Percentiles rank a stretch among this genome's conserved stretches.
Evolutionary conservation across 2,329 filamentous ascomycete genomes (phyloP).

Genomic region (Coniella lustricola): DNA sequence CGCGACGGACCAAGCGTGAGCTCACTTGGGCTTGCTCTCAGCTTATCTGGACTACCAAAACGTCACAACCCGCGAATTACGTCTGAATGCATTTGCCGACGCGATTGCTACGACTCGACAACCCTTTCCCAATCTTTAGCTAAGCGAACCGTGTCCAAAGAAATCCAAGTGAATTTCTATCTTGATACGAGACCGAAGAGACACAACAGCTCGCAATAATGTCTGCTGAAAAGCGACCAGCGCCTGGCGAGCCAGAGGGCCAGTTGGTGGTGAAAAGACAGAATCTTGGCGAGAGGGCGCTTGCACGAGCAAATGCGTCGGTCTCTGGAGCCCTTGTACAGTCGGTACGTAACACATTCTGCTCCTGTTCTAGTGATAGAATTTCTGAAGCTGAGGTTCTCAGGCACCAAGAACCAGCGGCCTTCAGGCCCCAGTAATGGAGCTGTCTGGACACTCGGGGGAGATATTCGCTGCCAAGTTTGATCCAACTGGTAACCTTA

Average conservation of each 20-base stretch:
- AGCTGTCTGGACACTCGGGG: slow-evolving; percentile 72
- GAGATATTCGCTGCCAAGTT: slow-evolving; percentile 91
- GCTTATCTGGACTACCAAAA: slow-evolving; percentile 10
- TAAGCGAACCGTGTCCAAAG: neutral
- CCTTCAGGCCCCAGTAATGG: slow-evolving; percentile 88
- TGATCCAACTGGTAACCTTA: slow-evolving; percentile 77
- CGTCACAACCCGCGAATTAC: slow-evolving; percentile 2
- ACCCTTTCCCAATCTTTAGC: too few species aligned
- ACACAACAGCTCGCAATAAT: slow-evolving; percentile 38
- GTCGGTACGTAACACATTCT: slow-evolving; percentile 34
- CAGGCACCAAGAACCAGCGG: slow-evolving; percentile 74
- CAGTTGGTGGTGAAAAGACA: slow-evolving; percentile 87
- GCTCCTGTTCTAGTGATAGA: neutral
- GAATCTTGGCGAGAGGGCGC: slow-evolving; percentile 52
- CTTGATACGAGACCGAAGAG: neutral
- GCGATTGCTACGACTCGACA: too few species aligned
- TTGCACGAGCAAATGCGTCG: slow-evolving; percentile 45
- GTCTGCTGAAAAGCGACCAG: slow-evolving; percentile 87
- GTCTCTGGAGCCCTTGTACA: slow-evolving; percentile 42
- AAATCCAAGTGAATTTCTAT: neutral
- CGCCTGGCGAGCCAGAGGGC: slow-evolving; percentile 72
- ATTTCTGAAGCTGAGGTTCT: slow-evolving; percentile 19
- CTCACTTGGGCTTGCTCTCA: too few species aligned
- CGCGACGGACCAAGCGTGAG: too few species aligned
- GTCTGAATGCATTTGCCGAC: neutral